phyloP scores from a whole-genome alignment of 345 rosid species.

The Lepidium aucheri region DNA sequence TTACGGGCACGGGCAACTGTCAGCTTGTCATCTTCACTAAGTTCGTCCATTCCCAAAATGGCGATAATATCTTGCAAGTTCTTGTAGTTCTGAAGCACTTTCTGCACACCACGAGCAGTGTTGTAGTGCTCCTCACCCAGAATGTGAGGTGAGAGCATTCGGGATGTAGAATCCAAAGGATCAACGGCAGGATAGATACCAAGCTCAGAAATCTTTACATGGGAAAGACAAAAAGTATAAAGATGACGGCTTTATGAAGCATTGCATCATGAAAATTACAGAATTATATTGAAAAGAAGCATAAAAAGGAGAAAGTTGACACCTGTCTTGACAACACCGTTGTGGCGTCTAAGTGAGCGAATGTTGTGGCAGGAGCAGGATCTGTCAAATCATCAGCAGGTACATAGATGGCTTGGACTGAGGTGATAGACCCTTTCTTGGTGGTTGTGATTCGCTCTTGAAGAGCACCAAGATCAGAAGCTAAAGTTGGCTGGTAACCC shows the following conservation, averaged over 20 bases:
- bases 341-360: constrained; percentile 98
- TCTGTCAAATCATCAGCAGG: constrained; percentile 99
- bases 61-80: constrained; percentile 99
- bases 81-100: constrained; percentile 97
- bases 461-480: constrained; percentile 98
- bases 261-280: background rate
- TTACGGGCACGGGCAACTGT: constrained; percentile 98
- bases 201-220: constrained; percentile 74
- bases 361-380: constrained; percentile 99
- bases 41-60: constrained; percentile 99
- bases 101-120: constrained; percentile 97
- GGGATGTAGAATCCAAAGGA: constrained; percentile 96
- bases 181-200: constrained; percentile 99
- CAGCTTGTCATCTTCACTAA: constrained; percentile 97
- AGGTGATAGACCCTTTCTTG: constrained; percentile 95
- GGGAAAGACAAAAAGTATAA: background rate
- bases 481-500: constrained; percentile 96
- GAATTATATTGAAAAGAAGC: background rate
- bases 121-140: constrained; percentile 92
- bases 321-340: constrained; percentile 98
- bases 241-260: background rate
- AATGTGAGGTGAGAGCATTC: constrained; percentile 92
- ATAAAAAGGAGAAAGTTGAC: background rate
- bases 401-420: constrained; percentile 96
- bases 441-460: constrained; percentile 99